Base-by-base conservation (phyloP, 495 filamentous ascomycete species). In the Neurospora intermedia region DNA sequence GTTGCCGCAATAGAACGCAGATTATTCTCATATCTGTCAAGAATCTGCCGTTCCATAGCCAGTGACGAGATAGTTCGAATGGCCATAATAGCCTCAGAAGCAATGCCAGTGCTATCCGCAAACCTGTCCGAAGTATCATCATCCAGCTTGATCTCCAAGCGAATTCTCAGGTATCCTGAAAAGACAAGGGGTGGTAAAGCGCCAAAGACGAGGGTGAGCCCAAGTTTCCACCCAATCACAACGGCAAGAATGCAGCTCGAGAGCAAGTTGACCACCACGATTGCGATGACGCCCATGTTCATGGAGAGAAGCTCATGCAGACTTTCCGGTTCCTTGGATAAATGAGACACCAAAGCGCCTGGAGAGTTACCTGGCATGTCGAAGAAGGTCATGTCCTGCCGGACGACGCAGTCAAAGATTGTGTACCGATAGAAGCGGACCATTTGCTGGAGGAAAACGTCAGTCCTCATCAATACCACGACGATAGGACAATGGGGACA, bases 261-360 rank as follows among this genome's bases (percentile, higher is more conserved):
- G 18, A 86, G 70, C 35, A 89, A 66, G 59, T 81, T 85, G 71
- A 87, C 80, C 38, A 85, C 71, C 48, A 84, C 81, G 43, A 83
- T 81, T 73, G 84, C 79, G 4, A 86, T 77, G 76, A 85, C 77
- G 40, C 79, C 83, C 74, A 87, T 81, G 71, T 88, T 88, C 39
- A 80, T 76, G 18, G 87, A 86, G 20, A 91, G 77, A 4, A 92
- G 81, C 69, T 91, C 88, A 75, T 92, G 86, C 0, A 92, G 74
- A 23, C 85, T 82, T 38, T 85, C 87, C 1, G 89, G 88, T 70
- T 89, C 85, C 45, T 82, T 83, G 7, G 86, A 83, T 3, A 91
- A 82, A 11, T 84, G 85, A 4, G 87, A 84, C 6, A 85, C 85
- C 46, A 93, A 79, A 2, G 89, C 83, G 4, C 90, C 91, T 10